Evolutionary conservation across 2,329 filamentous ascomycete species (phyloP).

Genomic region (Venturia effusa): DNA sequence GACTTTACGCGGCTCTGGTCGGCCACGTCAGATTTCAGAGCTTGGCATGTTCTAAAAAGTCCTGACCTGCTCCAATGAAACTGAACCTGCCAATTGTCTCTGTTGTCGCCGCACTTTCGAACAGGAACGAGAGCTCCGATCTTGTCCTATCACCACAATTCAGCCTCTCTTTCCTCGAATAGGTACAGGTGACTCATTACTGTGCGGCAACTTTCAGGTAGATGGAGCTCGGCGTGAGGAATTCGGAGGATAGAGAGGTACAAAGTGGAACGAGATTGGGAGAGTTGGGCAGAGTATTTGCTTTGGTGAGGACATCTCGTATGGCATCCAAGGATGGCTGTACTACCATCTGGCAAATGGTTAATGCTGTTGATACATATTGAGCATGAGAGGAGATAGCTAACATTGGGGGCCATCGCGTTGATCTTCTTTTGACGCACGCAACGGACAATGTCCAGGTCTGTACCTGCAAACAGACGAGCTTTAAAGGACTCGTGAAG

Average conservation of each 20-base stretch:
- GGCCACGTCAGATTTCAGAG: slow-evolving; percentile 12
- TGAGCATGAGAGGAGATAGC: background rate
- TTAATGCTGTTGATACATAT: background rate
- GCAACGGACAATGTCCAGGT: background rate
- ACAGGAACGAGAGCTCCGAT: slow-evolving; percentile 80
- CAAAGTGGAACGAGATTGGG: slow-evolving; percentile 76
- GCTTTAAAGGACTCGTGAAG: background rate
- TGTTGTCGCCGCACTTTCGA: slow-evolving; percentile 84
- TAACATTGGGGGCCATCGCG: background rate
- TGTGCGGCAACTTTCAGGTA: slow-evolving; percentile 82
- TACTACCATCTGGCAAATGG: slow-evolving; percentile 20
- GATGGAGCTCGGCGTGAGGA: slow-evolving; percentile 87
- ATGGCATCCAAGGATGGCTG: slow-evolving; percentile 53
- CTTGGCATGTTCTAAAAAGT: background rate
- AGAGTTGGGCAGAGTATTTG: slow-evolving; percentile 41
- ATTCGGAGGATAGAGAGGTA: slow-evolving; percentile 78
- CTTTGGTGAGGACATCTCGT: slow-evolving; percentile 42
- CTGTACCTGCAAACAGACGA: background rate
- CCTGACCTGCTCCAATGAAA: slow-evolving; percentile 71
- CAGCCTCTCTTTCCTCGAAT: background rate
- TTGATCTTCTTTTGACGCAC: background rate
- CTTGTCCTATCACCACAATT: slow-evolving; percentile 32
- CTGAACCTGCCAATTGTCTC: slow-evolving; percentile 92
- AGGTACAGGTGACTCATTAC: slow-evolving; percentile 31
- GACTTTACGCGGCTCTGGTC: slow-evolving; percentile 56